Evolutionary conservation across 1,139 yeast species (phyloP), one percentile per base, ranked within the genome.

Genomic region (Blastobotrys indianensis): DNA sequence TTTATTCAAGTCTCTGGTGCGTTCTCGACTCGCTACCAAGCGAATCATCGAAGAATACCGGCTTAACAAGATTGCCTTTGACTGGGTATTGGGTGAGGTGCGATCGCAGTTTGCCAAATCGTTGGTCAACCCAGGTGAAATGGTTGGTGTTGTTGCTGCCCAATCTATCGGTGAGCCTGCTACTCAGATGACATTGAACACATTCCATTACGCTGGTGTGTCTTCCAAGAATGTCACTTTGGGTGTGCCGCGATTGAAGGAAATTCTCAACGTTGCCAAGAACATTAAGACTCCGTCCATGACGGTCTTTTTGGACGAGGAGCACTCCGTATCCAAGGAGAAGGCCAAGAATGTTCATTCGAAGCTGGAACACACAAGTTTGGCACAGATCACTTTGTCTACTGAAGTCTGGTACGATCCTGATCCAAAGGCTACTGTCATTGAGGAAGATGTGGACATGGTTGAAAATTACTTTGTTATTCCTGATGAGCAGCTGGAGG

Each of bases 181-280:
- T 25, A 92, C 99, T 25, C 99, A 92, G 70, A 92, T 92, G 99
- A 92, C 99, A 0, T 78, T 92, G 70, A 92, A 92, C 66, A 92
- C 99, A 58, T 94, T 94, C 95, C 99, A 94, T 75, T 94, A 90
- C 75, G 99, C 99, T 29, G 99, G 99, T 85, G 98, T 94, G 52
- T 92, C 97, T 35, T 90, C 97, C 9, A 94, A 92, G 82, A 94
- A 94, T 68, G 98, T 94, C 51, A 94, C 99, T 4, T 80, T 94
- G 59, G 99, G 99, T 79, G 98, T 94, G 64, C 99, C 99, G 56
- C 94, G 99, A 76, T 78, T 94, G 69, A 94, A 94, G 79, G 99
- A 94, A 75, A 94, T 94, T 79, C 79, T 94, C 68, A 92, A 92
- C 66, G 98, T 94, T 55, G 98, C 99, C 15, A 94, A 92, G 73